Percentiles rank a stretch among this genome's conserved stretches.
These are phyloP conservation scores for Auxenochlorella pyrenoidosa DNA, from an alignment of 139 green algal genomes.

Conservation along the genomic window DNA sequence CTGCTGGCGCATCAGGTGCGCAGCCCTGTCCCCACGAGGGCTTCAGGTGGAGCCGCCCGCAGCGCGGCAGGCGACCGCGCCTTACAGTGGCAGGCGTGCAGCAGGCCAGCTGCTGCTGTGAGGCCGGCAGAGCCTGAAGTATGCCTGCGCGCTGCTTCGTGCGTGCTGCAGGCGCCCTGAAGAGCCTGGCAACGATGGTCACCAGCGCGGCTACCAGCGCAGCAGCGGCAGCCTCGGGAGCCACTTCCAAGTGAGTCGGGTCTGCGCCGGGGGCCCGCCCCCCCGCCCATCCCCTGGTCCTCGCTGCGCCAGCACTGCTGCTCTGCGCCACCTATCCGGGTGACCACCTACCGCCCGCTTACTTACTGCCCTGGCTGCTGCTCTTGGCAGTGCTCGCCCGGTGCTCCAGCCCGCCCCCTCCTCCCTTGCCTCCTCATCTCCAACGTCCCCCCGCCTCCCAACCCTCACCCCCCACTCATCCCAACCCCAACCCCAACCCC, in stretches of 20 bases:
- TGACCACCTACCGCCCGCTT: too few relatives aligned
- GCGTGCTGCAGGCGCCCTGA: not conserved
- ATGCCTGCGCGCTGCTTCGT: not conserved
- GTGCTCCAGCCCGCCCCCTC: too few relatives aligned
- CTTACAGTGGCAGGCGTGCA: not conserved
- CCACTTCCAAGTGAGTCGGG: not conserved
- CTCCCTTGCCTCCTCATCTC: too few relatives aligned
- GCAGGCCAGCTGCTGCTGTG: not conserved
- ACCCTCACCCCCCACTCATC: too few relatives aligned
- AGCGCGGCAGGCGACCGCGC: not conserved
- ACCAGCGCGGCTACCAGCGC: not conserved
- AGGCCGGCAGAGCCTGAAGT: too few relatives aligned
- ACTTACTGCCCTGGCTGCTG: too few relatives aligned
- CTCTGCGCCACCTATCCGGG: too few relatives aligned
- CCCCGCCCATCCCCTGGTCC: too few relatives aligned
- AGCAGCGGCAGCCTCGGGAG: conserved; percentile 15
- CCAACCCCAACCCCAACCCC: not conserved
- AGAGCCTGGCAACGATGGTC: conserved; percentile 7
- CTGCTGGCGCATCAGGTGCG: not conserved
- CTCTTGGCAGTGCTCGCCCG: too few relatives aligned
- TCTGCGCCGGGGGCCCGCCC: too few relatives aligned
- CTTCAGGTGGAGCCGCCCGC: not conserved
- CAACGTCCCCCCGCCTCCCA: too few relatives aligned
- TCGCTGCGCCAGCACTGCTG: too few relatives aligned
- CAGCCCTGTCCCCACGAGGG: not conserved